Base-by-base conservation (phyloP, 495 filamentous ascomycete species). In the Stereocaulon alpinum region DNA sequence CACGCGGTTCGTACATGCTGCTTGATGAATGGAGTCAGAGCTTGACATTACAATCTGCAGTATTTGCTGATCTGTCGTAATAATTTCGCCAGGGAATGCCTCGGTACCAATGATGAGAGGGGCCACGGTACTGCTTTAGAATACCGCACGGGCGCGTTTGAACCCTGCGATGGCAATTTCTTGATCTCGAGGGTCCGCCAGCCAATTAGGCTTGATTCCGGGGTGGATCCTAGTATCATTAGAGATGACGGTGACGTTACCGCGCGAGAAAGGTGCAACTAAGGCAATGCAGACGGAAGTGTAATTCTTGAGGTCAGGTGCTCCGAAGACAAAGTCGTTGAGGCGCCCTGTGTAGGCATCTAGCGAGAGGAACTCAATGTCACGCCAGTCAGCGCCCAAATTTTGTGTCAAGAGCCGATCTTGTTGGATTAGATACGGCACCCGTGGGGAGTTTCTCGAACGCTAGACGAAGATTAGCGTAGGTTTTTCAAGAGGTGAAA, bases 181-280 rank as follows among this genome's bases (percentile, higher is more conserved):
- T 27, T 41, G 52, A 51, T 65, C 60, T 7, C 40, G n/a, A 11
- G 60, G 41, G 40, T 52, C 18, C 17, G 64, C 71, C 1, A 87
- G 72, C 73, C 74, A 85, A 58, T 75, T 74, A 0, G 76, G 75
- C 56, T 81, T 74, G 62, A 87, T 78, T 17, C 79, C 55, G 0
- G 83, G 84, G 0, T 66, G 64, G 53, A 76, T 74, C 0, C 50
- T 34, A 0, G 72, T 79, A 59, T 74, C 63, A 11, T 71, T 56
- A 0, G 72, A 77, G 4, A 63, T 58, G 56, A 87, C 74, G 2
- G 74, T 79, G 6, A 87, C 73, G 53, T 71, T 81, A 40, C 83
- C 82, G 0, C 79, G 71, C 0, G 78, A 81, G 6, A 74, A 63
- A 0, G 81, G 79, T 0, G 81, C 68, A 0, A 76, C 59, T 6